Percentiles rank a stretch among this genome's conserved stretches.
Conservation (phyloP, 495 filamentous ascomycete genomes). For the Pyrenula aspistea region DNA sequence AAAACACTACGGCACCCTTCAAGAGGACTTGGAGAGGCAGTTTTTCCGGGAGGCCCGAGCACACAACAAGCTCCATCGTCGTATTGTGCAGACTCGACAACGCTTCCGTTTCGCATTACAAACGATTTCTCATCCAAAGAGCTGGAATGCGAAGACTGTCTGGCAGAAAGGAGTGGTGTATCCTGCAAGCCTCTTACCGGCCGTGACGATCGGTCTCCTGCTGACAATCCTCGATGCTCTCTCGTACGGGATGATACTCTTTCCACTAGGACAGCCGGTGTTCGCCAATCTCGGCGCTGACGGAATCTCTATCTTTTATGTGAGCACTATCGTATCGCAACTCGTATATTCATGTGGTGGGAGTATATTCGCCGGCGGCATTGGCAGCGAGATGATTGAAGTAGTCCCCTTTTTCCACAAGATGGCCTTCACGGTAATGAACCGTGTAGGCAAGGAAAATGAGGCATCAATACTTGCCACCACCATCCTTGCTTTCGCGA, state of each 20-base stretch:
- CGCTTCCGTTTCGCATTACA: constrained; percentile 8
- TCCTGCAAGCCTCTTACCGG: constrained; percentile 60
- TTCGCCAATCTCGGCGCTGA: constrained; percentile 78
- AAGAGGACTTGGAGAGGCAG: constrained; percentile 20
- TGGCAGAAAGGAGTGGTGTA: constrained; percentile 53
- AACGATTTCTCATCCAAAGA: constrained; percentile 44
- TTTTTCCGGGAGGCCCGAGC: constrained; percentile 3
- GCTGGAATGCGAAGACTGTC: constrained; percentile 55
- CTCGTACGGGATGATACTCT: constrained; percentile 95
- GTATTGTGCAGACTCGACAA: constrained; percentile 12
- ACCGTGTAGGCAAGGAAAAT: constrained; percentile 64
- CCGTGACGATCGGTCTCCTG: constrained; percentile 77
- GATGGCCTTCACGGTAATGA: constrained; percentile 85
- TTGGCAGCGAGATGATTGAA: constrained; percentile 98
- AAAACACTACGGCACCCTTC: not conserved
- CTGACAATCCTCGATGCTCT: constrained; percentile 89
- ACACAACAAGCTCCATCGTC: constrained; percentile 10
- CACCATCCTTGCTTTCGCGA: constrained; percentile 77
- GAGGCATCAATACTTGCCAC: constrained; percentile 80
- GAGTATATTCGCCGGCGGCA: constrained; percentile 80
- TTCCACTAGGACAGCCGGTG: constrained; percentile 73
- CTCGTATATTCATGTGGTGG: constrained; percentile 77
- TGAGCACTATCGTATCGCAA: constrained; percentile 91
- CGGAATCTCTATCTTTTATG: constrained; percentile 96
- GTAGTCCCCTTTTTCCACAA: constrained; percentile 96